These are phyloP conservation scores for Globisporangium carolinianum DNA, from an alignment of 352 stramenopile genomes.

Conservation along the genomic window DNA sequence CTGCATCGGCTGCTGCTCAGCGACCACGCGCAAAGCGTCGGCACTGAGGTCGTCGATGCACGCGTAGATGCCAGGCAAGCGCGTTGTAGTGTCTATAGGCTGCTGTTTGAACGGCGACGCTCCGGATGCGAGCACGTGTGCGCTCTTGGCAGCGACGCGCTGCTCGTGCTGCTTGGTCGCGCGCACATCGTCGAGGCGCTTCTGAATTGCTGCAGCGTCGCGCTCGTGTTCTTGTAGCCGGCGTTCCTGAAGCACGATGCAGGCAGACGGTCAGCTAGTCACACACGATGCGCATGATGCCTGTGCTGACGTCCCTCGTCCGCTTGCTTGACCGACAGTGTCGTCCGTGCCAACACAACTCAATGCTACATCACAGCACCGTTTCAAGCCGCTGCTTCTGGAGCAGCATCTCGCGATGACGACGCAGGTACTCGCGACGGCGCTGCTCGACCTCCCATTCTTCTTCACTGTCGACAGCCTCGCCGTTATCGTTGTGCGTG, in stretches of 20 bases:
- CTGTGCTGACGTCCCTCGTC: too few relatives aligned
- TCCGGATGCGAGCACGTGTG: not conserved
- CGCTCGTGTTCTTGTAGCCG: constrained; percentile 21
- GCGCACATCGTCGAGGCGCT: constrained; percentile 20
- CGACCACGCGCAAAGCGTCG: constrained; percentile 37
- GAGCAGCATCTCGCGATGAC: constrained; percentile 36
- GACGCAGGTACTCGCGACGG: constrained; percentile 33
- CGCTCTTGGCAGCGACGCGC: not conserved
- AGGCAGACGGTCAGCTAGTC: not conserved
- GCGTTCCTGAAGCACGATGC: constrained; percentile 18
- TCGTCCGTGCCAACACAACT: too few relatives aligned
- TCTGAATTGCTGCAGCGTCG: constrained; percentile 21
- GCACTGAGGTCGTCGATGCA: constrained; percentile 33
- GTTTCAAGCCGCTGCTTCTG: constrained; percentile 54
- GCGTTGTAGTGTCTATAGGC: not conserved
- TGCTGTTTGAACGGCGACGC: not conserved
- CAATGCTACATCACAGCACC: constrained; percentile 13
- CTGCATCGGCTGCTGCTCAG: constrained; percentile 26
- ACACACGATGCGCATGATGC: too few relatives aligned
- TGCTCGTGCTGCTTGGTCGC: constrained; percentile 11
- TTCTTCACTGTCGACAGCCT: too few relatives aligned
- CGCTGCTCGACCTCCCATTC: constrained; percentile 25
- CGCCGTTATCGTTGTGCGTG: not conserved
- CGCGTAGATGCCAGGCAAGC: constrained; percentile 35
- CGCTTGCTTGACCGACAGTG: too few relatives aligned